Evolutionary conservation across 2,329 filamentous ascomycete species (phyloP).

Genomic region (Xylaria digitata): DNA sequence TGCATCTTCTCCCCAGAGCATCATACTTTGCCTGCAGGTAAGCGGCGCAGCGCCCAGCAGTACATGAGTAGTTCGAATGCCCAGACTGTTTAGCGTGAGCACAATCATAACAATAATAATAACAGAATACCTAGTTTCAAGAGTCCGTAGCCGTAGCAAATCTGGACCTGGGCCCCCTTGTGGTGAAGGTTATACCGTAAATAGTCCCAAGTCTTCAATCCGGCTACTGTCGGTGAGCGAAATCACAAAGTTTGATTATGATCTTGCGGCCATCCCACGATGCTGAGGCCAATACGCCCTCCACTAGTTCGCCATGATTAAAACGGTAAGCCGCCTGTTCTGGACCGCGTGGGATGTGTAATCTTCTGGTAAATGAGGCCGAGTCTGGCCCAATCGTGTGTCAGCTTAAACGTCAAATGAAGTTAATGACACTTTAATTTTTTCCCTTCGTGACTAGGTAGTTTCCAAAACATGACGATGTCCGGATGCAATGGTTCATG

Average conservation of each 20-base stretch:
- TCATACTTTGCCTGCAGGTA: conserved; percentile 25
- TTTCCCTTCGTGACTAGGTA: background rate
- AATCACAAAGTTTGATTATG: background rate
- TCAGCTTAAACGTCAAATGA: background rate
- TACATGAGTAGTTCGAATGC: conserved; percentile 8
- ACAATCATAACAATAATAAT: conserved; percentile 3
- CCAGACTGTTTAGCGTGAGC: background rate
- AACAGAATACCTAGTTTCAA: conserved; percentile 11
- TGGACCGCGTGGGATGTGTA: conserved; percentile 7
- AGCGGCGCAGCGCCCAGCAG: conserved; percentile 25
- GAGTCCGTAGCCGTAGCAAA: conserved; percentile 10
- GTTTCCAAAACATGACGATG: conserved; percentile 7
- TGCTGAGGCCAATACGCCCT: conserved; percentile 12
- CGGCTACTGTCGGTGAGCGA: conserved; percentile 33
- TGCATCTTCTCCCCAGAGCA: background rate
- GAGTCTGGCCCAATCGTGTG: conserved; percentile 13
- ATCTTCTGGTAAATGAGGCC: conserved; percentile 12
- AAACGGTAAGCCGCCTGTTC: conserved; percentile 9
- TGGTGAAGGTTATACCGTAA: background rate
- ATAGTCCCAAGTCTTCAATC: background rate
- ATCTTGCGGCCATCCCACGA: conserved; percentile 10
- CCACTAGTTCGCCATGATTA: conserved; percentile 3
- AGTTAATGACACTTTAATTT: conserved; percentile 15
- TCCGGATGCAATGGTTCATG: conserved; percentile 26
- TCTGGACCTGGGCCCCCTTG: conserved; percentile 5